A percentile compares a stretch with the other conserved stretches of the same genome.
These are phyloP conservation scores for Osmozyma mogii DNA, from an alignment of 805 yeast genomes.

Conservation along the genomic window DNA sequence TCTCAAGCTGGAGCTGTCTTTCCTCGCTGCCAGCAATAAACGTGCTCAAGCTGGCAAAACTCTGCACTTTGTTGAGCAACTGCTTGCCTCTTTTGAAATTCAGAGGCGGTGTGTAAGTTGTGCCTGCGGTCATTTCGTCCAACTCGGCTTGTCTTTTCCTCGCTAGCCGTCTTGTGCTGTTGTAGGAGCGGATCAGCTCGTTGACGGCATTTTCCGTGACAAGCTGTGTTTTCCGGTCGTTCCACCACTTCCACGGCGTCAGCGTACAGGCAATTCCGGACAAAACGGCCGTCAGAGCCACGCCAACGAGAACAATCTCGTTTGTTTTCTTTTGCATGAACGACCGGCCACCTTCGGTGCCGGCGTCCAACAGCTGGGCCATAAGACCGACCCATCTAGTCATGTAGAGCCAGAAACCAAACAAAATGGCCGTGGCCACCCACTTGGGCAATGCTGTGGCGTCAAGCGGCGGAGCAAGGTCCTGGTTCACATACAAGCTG, in stretches of 20 bases:
- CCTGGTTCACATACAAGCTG: slow-evolving; percentile 22
- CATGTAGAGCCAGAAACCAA: slow-evolving; percentile 24
- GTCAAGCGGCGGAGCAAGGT: slow-evolving; percentile 13
- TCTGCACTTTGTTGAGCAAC: slow-evolving; percentile 31
- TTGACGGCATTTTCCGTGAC: slow-evolving; percentile 27
- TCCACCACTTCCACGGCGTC: slow-evolving; percentile 25
- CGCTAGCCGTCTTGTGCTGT: slow-evolving; percentile 31
- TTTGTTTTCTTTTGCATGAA: slow-evolving; percentile 37
- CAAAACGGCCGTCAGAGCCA: slow-evolving; percentile 40
- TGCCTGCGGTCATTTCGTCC: slow-evolving; percentile 18
- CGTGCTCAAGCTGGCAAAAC: slow-evolving; percentile 29
- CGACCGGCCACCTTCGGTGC: slow-evolving; percentile 9
- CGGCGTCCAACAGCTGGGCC: slow-evolving; percentile 18
- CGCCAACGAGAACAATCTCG: slow-evolving; percentile 41
- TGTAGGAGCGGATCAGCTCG: slow-evolving; percentile 29
- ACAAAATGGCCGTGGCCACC: slow-evolving; percentile 9
- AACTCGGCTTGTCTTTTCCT: slow-evolving; percentile 27
- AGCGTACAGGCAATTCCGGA: slow-evolving; percentile 48
- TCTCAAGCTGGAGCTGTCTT: slow-evolving; percentile 31
- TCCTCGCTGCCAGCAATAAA: slow-evolving; percentile 15
- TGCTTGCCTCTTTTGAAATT: slow-evolving; percentile 10
- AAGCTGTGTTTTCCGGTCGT: slow-evolving; percentile 4
- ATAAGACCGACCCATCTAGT: slow-evolving; percentile 28
- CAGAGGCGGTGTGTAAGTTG: slow-evolving; percentile 14
- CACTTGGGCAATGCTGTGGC: not conserved